phyloP scores from a whole-genome alignment of 208 protist genomes.

The Porcisia deanei region DNA sequence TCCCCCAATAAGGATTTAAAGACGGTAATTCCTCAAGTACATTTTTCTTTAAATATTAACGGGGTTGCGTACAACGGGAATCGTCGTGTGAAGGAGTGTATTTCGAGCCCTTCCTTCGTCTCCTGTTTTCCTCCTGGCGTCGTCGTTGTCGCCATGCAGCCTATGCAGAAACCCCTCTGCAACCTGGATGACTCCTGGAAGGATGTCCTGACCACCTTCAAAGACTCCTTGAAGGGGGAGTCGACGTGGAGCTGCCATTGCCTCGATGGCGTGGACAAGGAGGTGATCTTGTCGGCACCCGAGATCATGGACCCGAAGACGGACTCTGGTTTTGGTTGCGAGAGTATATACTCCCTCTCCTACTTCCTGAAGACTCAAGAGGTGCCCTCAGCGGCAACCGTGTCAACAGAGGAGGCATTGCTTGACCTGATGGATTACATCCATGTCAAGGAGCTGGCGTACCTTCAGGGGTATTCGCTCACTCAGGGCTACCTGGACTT shows the following conservation, averaged over 20 bases:
- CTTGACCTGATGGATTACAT: slow-evolving; percentile 83
- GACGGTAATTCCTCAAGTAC: too few relatives aligned
- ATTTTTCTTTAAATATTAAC: background rate
- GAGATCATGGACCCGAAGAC: slow-evolving; percentile 91
- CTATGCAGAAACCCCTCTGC: slow-evolving; percentile 34
- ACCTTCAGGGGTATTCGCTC: slow-evolving; percentile 72
- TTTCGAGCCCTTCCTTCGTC: background rate
- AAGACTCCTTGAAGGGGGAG: slow-evolving; percentile 33
- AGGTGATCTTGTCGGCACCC: slow-evolving; percentile 75
- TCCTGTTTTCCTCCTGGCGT: background rate
- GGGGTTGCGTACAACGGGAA: too few relatives aligned
- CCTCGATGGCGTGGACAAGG: slow-evolving; percentile 63
- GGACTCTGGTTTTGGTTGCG: slow-evolving; percentile 72
- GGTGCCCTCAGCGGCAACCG: slow-evolving; percentile 51
- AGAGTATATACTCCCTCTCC: slow-evolving; percentile 50
- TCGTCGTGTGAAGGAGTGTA: too few relatives aligned
- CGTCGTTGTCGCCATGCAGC: too few relatives aligned
- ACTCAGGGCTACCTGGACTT: slow-evolving; percentile 73
- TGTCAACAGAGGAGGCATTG: slow-evolving; percentile 42
- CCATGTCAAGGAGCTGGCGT: slow-evolving; percentile 64
- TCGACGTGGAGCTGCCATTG: slow-evolving; percentile 66
- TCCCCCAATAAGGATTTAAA: background rate
- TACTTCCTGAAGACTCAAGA: slow-evolving; percentile 39
- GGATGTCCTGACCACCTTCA: slow-evolving; percentile 63
- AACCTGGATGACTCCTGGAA: slow-evolving; percentile 72